Evolutionary conservation across 1,284 basidiomycete genomes (phyloP).

Genomic region (Cystobasidium pallidum): DNA sequence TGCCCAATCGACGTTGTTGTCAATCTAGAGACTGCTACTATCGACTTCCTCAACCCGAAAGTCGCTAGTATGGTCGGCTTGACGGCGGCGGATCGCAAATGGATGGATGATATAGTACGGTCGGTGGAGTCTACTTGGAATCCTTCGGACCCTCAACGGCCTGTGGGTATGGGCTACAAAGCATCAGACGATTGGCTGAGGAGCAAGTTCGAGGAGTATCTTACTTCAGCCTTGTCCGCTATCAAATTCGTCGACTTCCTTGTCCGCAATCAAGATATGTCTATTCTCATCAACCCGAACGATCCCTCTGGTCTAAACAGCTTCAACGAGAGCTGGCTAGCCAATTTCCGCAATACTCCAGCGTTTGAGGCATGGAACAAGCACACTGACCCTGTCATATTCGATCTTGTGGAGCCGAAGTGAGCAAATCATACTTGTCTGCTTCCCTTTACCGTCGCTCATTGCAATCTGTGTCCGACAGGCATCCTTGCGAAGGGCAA

Average conservation of each 20-base stretch:
- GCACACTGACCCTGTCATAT: conserved; percentile 81
- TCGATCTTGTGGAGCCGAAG: conserved; percentile 84
- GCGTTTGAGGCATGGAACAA: conserved; percentile 85
- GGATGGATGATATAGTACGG: conserved; percentile 81
- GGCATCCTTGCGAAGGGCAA: conserved; percentile 83
- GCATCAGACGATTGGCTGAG: conserved; percentile 91
- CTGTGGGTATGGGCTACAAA: conserved; percentile 74
- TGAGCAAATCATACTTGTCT: conserved; percentile 13
- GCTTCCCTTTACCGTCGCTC: not conserved
- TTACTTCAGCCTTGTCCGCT: conserved; percentile 74
- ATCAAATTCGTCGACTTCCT: conserved; percentile 84
- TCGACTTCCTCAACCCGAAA: conserved; percentile 81
- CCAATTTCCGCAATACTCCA: conserved; percentile 78
- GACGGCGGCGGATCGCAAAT: conserved; percentile 91
- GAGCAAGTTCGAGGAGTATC: conserved; percentile 75
- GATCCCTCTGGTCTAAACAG: conserved; percentile 57
- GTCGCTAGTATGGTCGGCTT: conserved; percentile 76
- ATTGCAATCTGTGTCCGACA: conserved; percentile 38
- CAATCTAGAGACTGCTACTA: conserved; percentile 80
- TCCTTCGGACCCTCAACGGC: conserved; percentile 64
- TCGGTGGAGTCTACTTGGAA: conserved; percentile 82
- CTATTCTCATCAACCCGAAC: conserved; percentile 39
- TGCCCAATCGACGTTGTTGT: conserved; percentile 80
- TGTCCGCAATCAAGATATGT: conserved; percentile 63
- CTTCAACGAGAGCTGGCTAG: conserved; percentile 84